Percentiles rank a stretch among this genome's conserved stretches.
phyloP scores from a whole-genome alignment of 805 yeast genomes.

The Candida berthetii region DNA sequence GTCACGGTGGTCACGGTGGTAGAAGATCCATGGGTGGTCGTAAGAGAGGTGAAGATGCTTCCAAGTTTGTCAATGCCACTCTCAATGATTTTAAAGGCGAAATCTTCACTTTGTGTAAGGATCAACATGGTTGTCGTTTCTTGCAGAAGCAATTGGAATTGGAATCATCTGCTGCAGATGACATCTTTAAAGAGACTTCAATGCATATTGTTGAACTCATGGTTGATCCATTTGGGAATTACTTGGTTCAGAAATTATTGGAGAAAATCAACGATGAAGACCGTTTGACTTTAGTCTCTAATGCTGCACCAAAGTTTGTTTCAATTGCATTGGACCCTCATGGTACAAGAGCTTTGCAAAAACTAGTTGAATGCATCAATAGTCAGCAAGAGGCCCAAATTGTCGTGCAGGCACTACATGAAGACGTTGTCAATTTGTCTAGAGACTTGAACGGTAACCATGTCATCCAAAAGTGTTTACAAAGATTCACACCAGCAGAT shows the following conservation, averaged over 20 bases:
- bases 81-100: conserved; percentile 66
- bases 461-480: conserved; percentile 89
- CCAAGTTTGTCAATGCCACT: conserved; percentile 61
- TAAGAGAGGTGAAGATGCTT: conserved; percentile 51
- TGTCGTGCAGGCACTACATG: conserved; percentile 50
- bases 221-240: conserved; percentile 97
- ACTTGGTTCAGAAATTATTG: conserved; percentile 82
- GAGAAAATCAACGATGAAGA: conserved; percentile 71
- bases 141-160: conserved; percentile 80
- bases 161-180: conserved; percentile 55
- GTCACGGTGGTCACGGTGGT: conserved; percentile 7
- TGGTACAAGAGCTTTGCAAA: conserved; percentile 94
- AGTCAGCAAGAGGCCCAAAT: conserved; percentile 67
- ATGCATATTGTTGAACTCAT: conserved; percentile 78
- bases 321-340: conserved; percentile 87
- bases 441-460: conserved; percentile 95
- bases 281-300: conserved; percentile 59
- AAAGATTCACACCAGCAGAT: conserved; percentile 57
- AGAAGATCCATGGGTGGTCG: conserved; percentile 15
- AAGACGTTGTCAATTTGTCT: conserved; percentile 73
- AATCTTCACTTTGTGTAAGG: conserved; percentile 79
- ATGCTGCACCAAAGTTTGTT: conserved; percentile 68
- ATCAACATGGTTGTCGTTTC: conserved; percentile 95
- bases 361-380: conserved; percentile 75
- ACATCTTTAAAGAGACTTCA: conserved; percentile 77